Evolutionary conservation across 345 rosid genomes (phyloP).

Genomic region (Arabis alpina): DNA sequence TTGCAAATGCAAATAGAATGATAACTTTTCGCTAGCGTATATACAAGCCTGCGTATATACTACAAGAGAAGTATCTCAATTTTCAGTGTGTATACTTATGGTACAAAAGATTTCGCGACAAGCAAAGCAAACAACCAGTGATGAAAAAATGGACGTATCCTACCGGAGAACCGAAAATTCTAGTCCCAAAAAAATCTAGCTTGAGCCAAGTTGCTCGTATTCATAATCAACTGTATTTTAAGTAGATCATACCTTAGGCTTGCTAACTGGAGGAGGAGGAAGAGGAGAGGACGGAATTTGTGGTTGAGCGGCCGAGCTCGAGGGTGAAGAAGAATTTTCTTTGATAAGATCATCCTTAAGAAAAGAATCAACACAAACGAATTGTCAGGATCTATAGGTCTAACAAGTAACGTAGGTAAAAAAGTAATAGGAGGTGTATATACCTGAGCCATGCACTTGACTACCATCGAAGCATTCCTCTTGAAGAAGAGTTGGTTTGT

Average conservation of each 20-base stretch:
- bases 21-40: no score
- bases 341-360: slow-evolving; percentile 34
- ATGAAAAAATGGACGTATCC: no score
- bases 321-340: slow-evolving; percentile 21
- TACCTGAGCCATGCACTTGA: slow-evolving; percentile 58
- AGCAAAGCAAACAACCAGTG: no score
- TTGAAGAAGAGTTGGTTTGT: slow-evolving; percentile 35
- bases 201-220: no score
- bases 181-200: no score
- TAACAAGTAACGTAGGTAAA: background rate
- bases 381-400: background rate
- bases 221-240: background rate
- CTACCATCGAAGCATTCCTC: slow-evolving; percentile 34
- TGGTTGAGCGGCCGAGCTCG: slow-evolving; percentile 26
- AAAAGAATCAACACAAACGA: background rate
- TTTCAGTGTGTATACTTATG: no score
- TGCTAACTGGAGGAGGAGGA: slow-evolving; percentile 38
- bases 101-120: no score
- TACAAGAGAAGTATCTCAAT: no score
- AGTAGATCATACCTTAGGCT: slow-evolving; percentile 40
- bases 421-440: slow-evolving; percentile 11
- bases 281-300: slow-evolving; percentile 34
- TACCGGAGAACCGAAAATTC: no score
- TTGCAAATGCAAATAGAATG: no score
- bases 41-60: no score